Evolutionary conservation across 1,284 basidiomycete species (phyloP).

Genomic region (Trichosporon sp.): DNA sequence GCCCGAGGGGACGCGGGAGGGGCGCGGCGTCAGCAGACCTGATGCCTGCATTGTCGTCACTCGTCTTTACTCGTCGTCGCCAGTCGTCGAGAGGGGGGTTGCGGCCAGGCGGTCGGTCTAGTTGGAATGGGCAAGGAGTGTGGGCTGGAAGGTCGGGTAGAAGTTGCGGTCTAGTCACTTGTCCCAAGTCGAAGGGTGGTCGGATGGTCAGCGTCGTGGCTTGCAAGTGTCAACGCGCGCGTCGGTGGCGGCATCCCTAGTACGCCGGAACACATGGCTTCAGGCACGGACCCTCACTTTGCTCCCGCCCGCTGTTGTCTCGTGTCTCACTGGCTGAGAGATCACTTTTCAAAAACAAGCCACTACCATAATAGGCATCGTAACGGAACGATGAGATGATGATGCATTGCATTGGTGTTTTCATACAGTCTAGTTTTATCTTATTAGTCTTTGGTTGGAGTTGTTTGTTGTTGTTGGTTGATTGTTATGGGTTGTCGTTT

Average conservation of each 20-base stretch:
- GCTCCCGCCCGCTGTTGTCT: neutral
- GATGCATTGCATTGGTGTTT: constrained; percentile 17
- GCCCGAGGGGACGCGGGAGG: neutral
- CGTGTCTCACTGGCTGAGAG: neutral
- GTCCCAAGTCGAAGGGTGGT: neutral
- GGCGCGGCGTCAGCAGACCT: constrained; percentile 8
- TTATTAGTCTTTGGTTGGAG: neutral
- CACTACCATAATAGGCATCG: neutral
- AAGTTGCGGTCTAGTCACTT: too few species aligned
- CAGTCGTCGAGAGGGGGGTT: neutral
- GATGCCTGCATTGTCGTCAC: neutral
- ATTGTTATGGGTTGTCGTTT: neutral
- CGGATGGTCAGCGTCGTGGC: constrained; percentile 12
- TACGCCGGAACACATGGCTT: neutral
- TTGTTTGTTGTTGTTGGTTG: neutral
- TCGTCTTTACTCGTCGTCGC: neutral
- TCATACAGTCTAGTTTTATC: constrained; percentile 19
- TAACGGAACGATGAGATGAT: neutral
- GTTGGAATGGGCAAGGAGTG: neutral
- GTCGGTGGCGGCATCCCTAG: constrained; percentile 17
- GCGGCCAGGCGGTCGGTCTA: neutral
- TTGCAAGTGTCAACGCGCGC: constrained; percentile 15
- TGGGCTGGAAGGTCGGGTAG: too few species aligned
- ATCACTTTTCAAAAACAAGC: neutral
- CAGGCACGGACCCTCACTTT: neutral